Evolutionary conservation across 495 filamentous ascomycete species (phyloP), one percentile per base, ranked within the genome.

Genomic region (Aspergillus bertholletiae): DNA sequence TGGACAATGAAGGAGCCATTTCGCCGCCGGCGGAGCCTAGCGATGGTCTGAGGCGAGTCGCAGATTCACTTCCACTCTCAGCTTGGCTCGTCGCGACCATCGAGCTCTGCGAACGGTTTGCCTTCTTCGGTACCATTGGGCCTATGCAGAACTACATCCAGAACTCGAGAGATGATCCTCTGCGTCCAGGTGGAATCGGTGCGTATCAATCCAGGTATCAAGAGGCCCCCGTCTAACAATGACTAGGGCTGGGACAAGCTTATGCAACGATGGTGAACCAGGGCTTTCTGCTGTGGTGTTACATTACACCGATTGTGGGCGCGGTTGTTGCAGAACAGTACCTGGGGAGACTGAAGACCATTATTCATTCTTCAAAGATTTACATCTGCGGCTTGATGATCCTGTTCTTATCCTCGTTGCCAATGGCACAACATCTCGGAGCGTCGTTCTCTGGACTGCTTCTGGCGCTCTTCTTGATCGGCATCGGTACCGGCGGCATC

Each of bases 131-230:
- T 9, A 23, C 23, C 12, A 9, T 45, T 9, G 41, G 41, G 9
- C 41, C 41, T 8, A 45, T 45, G 41, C 41, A 45, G 41, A 45
- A 45, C 23, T 45, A 45, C 41, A 45, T 45, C 41, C 41, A 45
- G 41, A 45, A 45, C 41, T 18, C 41, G 2, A 20, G 41, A 45
- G 17, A 45, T 45, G 41, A 45, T 23, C 41, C 41, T 45, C 12
- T 45, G 2, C 41, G 41, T 18, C 18, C 41, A 22, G 41, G 41
- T 20, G 41, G 41, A 45, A 45, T 45, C 8, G 41, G 41, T 45
- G 12, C 22, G 41, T n/a, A n/a, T n/a, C n/a, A n/a, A n/a, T n/a
- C n/a, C n/a, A n/a, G n/a, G n/a, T n/a, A n/a, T n/a, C n/a, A n/a
- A n/a, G n/a, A 23, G 15, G 12, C 17, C 41, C 17, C 23, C 17